phyloP scores from a whole-genome alignment of 805 yeast species.

The Yamadazyma philogaea region DNA sequence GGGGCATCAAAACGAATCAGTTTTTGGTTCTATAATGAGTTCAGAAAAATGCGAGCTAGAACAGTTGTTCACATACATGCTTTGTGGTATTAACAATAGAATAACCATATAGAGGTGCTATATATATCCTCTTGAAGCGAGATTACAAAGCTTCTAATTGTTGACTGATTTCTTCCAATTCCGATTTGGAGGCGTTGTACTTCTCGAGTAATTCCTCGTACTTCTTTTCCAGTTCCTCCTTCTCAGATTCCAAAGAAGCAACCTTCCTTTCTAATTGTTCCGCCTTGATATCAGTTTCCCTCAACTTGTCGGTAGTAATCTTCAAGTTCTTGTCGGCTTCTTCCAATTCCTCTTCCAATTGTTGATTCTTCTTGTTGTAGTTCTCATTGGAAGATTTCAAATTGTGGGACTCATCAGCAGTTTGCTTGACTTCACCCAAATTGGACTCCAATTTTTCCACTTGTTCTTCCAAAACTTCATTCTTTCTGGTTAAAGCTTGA shows the following conservation, averaged over 20 bases:
- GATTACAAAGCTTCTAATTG: slow-evolving; percentile 79
- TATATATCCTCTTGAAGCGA: neutral
- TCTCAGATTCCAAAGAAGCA: slow-evolving; percentile 85
- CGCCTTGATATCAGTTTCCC: slow-evolving; percentile 93
- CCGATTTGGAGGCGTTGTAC: slow-evolving; percentile 82
- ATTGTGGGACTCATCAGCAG: slow-evolving; percentile 87
- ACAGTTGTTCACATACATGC: neutral
- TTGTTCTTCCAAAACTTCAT: slow-evolving; percentile 79
- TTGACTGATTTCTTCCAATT: slow-evolving; percentile 93
- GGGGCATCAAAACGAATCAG: neutral
- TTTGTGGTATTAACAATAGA: slow-evolving; percentile 5
- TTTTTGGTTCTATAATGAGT: neutral
- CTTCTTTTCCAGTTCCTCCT: slow-evolving; percentile 86
- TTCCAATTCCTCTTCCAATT: slow-evolving; percentile 88
- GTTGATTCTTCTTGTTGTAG: slow-evolving; percentile 83
- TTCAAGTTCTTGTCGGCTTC: slow-evolving; percentile 85
- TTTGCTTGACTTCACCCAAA: slow-evolving; percentile 72
- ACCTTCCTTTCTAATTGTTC: slow-evolving; percentile 96
- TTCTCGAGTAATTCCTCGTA: slow-evolving; percentile 82
- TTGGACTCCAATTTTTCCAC: slow-evolving; percentile 76
- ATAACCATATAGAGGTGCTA: slow-evolving; percentile 2
- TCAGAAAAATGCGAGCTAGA: slow-evolving; percentile 3
- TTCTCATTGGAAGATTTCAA: slow-evolving; percentile 88
- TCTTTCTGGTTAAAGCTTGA: slow-evolving; percentile 87
- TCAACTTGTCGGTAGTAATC: slow-evolving; percentile 89